These are phyloP conservation scores for Sporothrix protearum DNA, from an alignment of 2,329 filamentous ascomycete species.

Conservation along the genomic window DNA sequence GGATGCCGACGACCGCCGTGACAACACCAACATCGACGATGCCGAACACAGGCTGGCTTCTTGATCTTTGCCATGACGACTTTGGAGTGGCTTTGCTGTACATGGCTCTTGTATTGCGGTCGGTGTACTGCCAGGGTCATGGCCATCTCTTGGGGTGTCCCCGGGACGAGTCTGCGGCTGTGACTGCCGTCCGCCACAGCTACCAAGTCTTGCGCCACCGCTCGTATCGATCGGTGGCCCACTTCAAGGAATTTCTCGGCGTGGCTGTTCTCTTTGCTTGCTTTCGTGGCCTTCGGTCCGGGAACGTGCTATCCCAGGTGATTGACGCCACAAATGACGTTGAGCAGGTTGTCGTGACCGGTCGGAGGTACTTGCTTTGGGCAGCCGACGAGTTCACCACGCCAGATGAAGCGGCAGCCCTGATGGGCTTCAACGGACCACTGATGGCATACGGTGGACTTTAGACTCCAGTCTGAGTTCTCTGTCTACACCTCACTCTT, in stretches of 20 bases:
- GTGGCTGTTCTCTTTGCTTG: slow-evolving; percentile 29
- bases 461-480: not conserved
- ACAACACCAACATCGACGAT: not conserved
- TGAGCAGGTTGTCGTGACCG: slow-evolving; percentile 30
- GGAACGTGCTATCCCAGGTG: slow-evolving; percentile 25
- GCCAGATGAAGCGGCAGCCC: not conserved
- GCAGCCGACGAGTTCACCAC: slow-evolving; percentile 12
- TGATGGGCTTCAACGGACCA: slow-evolving; percentile 3
- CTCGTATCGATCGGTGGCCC: slow-evolving; percentile 29
- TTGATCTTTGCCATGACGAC: slow-evolving; percentile 32
- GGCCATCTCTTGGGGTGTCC: not conserved
- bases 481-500: slow-evolving; percentile 24
- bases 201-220: slow-evolving; percentile 27
- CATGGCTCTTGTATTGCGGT: slow-evolving; percentile 27
- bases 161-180: not conserved
- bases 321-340: slow-evolving; percentile 29
- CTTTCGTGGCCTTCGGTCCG: slow-evolving; percentile 22
- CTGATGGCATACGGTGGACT: not conserved
- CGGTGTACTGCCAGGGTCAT: not conserved
- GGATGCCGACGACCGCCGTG: not conserved
- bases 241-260: slow-evolving; percentile 30
- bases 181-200: slow-evolving; percentile 25
- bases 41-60: slow-evolving; percentile 25
- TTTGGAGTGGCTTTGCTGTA: slow-evolving; percentile 30
- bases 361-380: slow-evolving; percentile 30